Evolutionary conservation across 805 yeast genomes (phyloP), one percentile per base, ranked within the genome.

Genomic region (Kuraishia hungarica): DNA sequence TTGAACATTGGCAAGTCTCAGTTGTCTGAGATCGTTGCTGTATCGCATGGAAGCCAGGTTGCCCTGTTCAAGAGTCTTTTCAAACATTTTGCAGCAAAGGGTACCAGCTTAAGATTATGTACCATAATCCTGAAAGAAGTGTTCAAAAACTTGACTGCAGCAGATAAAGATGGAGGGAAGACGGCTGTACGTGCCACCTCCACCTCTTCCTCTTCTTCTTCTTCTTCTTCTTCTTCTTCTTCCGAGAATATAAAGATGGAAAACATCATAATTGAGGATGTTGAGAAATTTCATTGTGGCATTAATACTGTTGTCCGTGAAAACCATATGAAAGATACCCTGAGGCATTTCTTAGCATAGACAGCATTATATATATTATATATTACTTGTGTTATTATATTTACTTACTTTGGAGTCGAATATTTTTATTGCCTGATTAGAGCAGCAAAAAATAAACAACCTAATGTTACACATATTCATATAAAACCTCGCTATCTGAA

Each of bases 1-100:
- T 62, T 81, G 22, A 71, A 77, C 2, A 78, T 81, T 7, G 68
- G 76, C 6, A 64, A 68, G 8, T 73, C 72, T 0, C 72, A 68
- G 26, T 58, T 81, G 23, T 60, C 62, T 5, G 68, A 66, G 13
- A 73, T 81, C 2, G 65, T 80, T 0, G 67, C 70, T 1, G 60
- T 60, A 5, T 60, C 79, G 6, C 64, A 73, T 0, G 75, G 77
- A 0, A 74, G 71, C 2, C 71, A 76, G 3, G 58, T 70, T 0
- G 54, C 53, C 1, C 55, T 82, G 17, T 53, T 73, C 47, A 78
- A 75, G 57, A 71, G 71, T 24, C 60, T 82, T 46, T 69, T 78
- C 58, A 71, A 67, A 29, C 71, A 73, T 54, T 81, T 78, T 57
- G 67, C 68, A 23, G 58, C 62, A 0, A 75, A 73, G 51, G 80